Evolutionary conservation across 148 eudicot species (phyloP), one percentile per base, ranked within the genome.

Genomic region (Persicaria tinctoria): DNA sequence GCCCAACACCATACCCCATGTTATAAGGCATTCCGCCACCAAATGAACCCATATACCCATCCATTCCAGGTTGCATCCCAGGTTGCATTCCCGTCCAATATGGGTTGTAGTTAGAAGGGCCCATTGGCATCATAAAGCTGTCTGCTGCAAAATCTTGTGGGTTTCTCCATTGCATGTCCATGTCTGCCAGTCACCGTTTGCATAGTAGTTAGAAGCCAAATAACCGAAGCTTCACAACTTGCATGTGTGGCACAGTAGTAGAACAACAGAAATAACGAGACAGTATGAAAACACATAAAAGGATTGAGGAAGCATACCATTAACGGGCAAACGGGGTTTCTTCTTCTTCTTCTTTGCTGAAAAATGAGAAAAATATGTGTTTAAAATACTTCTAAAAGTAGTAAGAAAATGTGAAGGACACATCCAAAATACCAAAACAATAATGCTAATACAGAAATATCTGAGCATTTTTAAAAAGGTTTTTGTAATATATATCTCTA

Each of bases 301-400:
- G 38, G 60, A 17, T 56, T 32, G 45, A 27, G 59, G 23, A 73
- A 45, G 49, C 75, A 10, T 85, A 91, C 89, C 86, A 82, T 83
- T 84, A 32, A 73, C 51, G 79, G 95, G 87, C 75, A 83, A 10
- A 48, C 86, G 84, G 57, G 83, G 70, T 84, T 88, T 94, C 86
- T 90, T 91, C 90, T 84, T 93, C 80, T 91, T 91, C 84, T 93
- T 94, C 78, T 87, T 91, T 47, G 79, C 98, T 93, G 91, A 74
- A 77, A 83, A 69, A 51, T 12, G n/a, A 70, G 68, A 47, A 23
- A 32, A 6, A 62, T 46, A 70, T 57, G 14, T 18, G 57, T 72
- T 20, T 10, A 38, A 32, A 13, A 66, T 38, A 66, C 8, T 8
- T 13, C 4, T 27, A 13, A 14, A 41, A 17, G 41, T 4, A 13